Percentiles rank a stretch among this genome's conserved stretches.
phyloP scores from a whole-genome alignment of 331 rosid genomes.

The Erythrophleum ivorense region DNA sequence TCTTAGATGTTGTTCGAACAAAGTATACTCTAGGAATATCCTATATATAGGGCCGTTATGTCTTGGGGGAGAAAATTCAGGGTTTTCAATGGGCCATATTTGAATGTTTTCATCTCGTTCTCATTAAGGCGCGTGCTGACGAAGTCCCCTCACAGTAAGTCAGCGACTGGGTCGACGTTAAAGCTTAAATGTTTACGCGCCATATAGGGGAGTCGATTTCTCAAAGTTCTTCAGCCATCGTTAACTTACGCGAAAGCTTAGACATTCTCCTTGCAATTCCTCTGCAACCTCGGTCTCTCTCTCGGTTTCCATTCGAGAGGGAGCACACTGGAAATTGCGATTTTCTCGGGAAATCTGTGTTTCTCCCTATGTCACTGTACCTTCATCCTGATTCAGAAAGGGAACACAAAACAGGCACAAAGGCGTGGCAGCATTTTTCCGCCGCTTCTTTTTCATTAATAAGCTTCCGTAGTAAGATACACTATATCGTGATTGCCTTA shows the following conservation, averaged over 20 bases:
- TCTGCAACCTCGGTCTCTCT: conserved; percentile 20
- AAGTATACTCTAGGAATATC: background rate
- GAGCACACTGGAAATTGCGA: background rate
- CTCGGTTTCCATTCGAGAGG: conserved; percentile 8
- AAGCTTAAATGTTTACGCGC: conserved; percentile 40
- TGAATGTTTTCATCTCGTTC: background rate
- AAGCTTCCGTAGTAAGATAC: background rate
- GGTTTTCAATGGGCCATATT: background rate
- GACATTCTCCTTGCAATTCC: background rate
- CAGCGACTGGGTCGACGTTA: background rate
- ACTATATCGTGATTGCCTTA: background rate
- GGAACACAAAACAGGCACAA: background rate
- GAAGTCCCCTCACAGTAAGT: background rate
- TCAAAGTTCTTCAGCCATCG: background rate
- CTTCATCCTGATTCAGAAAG: background rate
- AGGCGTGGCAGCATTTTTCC: background rate
- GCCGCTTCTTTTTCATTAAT: background rate
- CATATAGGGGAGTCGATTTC: conserved; percentile 29
- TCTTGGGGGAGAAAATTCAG: background rate
- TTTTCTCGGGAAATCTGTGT: background rate
- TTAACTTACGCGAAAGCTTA: background rate
- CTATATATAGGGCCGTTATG: background rate
- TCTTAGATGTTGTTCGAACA: background rate
- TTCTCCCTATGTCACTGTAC: background rate
- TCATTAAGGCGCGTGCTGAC: background rate